Base-by-base conservation (phyloP, 441 rosid species). In the Adansonia gregorii region DNA sequence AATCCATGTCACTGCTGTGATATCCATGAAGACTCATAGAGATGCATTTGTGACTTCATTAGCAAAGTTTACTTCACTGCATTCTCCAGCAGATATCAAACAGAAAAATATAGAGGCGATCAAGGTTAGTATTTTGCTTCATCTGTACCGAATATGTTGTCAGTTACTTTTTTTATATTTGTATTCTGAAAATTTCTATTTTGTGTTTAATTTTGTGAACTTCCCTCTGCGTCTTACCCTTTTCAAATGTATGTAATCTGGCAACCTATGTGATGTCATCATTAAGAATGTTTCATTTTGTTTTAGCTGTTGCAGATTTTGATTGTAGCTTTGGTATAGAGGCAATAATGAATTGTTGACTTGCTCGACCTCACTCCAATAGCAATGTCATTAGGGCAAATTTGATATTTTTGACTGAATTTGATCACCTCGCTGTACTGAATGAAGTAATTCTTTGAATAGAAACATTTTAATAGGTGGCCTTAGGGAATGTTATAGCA, bases 11-110 rank as follows among this genome's bases (percentile, higher is more conserved):
- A 94, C 99, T 78, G 90, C 98, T 81, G 94, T 91, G 77, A 93
- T 93, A 98, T 90, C 97, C 66, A 93, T 97, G 98, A 94, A 97
- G 91, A 97, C 99, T 56, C 99, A 93, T 79, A 92, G 99, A 88
- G 99, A 94, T 87, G 99, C 97, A 77, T 94, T 97, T 86, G 95
- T 97, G 84, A 97, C 99, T 78, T 97, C 99, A 73, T 87, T 97
- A 75, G 99, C 98, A 41, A 97, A 94, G 86, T 97, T 94, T 82
- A 97, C 99, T 67, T 94, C 97, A 46, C 97, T 97, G 73, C 98
- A 97, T 82, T 92, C 98, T 71, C 98, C 99, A 66, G 95, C 98
- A 76, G 98, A 97, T 86, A 94, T 97, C 83, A 94, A 92, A 84
- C 97, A 87, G 88, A 97, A 87, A 88, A 92, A 97, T 73, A 85